phyloP scores from a whole-genome alignment of 805 yeast genomes.

The Suhomyces sp. region DNA sequence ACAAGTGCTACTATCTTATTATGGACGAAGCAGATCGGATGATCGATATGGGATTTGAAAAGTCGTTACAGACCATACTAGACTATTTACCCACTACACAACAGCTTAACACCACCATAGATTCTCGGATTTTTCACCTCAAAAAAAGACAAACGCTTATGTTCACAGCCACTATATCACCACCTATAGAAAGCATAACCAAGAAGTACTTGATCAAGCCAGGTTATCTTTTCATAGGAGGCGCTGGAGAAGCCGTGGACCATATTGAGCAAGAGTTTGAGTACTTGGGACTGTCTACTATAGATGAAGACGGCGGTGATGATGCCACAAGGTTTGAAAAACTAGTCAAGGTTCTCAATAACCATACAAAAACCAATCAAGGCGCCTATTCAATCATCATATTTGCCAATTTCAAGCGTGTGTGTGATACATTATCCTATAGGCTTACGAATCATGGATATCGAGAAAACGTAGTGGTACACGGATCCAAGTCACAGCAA shows the following conservation, averaged over 20 bases:
- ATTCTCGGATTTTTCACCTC: slow-evolving; percentile 36
- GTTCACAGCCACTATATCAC: slow-evolving; percentile 94
- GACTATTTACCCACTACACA: slow-evolving; percentile 47
- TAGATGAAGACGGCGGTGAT: slow-evolving; percentile 30
- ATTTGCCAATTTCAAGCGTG: slow-evolving; percentile 73
- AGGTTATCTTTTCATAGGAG: slow-evolving; percentile 64
- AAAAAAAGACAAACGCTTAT: slow-evolving; percentile 64
- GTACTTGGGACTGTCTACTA: slow-evolving; percentile 16
- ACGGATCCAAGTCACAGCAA: slow-evolving; percentile 84
- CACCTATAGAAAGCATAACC: slow-evolving; percentile 64
- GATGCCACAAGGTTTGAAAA: slow-evolving; percentile 40
- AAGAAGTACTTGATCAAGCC: slow-evolving; percentile 60
- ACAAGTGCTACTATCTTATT: slow-evolving; percentile 62
- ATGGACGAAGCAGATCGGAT: slow-evolving; percentile 95
- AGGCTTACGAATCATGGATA: slow-evolving; percentile 42
- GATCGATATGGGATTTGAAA: slow-evolving; percentile 94
- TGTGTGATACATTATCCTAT: slow-evolving; percentile 65
- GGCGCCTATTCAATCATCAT: slow-evolving; percentile 51
- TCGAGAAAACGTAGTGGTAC: slow-evolving; percentile 57
- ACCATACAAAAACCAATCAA: slow-evolving; percentile 39
- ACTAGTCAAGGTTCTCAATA: slow-evolving; percentile 35
- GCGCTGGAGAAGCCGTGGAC: slow-evolving; percentile 60
- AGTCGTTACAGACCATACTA: slow-evolving; percentile 63
- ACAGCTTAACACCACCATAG: slow-evolving; percentile 20
- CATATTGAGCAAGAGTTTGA: slow-evolving; percentile 67